A percentile compares a stretch with the other conserved stretches of the same genome.
phyloP scores from a whole-genome alignment of 2,329 filamentous ascomycete genomes.

The Calonectria ilicicola region DNA sequence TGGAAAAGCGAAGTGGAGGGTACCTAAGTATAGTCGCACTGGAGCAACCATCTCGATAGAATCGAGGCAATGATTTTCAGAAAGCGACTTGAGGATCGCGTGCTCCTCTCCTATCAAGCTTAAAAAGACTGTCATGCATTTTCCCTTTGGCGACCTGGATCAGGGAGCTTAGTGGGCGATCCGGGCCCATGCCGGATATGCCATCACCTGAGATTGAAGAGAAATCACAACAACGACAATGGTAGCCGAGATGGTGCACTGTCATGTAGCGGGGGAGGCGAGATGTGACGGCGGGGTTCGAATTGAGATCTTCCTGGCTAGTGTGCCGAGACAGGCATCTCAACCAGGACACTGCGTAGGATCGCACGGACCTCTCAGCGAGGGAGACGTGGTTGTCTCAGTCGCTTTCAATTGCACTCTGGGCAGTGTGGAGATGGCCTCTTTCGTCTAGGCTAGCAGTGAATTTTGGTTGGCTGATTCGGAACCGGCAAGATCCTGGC shows the following conservation, averaged over 20 bases:
- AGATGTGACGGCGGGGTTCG: constrained; percentile 29
- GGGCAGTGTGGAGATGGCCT: constrained; percentile 1
- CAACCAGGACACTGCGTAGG: neutral
- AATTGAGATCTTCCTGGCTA: constrained; percentile 38
- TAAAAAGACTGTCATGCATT: neutral
- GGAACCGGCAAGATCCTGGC: neutral
- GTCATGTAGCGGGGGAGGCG: constrained; percentile 8
- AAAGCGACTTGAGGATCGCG: constrained; percentile 1
- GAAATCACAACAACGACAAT: neutral
- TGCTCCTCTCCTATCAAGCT: constrained; percentile 8
- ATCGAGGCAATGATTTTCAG: constrained; percentile 2
- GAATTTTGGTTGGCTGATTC: constrained; percentile 3
- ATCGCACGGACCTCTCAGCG: constrained; percentile 6
- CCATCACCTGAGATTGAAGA: neutral
- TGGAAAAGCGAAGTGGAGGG: neutral
- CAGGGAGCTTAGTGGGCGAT: neutral
- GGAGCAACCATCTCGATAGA: neutral
- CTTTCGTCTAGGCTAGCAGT: neutral
- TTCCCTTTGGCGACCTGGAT: neutral
- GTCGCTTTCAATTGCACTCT: neutral
- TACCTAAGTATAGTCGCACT: neutral
- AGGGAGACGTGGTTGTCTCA: constrained; percentile 16
- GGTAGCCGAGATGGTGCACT: neutral
- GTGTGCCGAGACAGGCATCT: constrained; percentile 10
- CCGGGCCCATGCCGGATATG: neutral